A percentile compares a stretch with the other conserved stretches of the same genome.
These are phyloP conservation scores for Tuber brumale DNA, from an alignment of 495 filamentous ascomycete genomes.

Conservation along the genomic window DNA sequence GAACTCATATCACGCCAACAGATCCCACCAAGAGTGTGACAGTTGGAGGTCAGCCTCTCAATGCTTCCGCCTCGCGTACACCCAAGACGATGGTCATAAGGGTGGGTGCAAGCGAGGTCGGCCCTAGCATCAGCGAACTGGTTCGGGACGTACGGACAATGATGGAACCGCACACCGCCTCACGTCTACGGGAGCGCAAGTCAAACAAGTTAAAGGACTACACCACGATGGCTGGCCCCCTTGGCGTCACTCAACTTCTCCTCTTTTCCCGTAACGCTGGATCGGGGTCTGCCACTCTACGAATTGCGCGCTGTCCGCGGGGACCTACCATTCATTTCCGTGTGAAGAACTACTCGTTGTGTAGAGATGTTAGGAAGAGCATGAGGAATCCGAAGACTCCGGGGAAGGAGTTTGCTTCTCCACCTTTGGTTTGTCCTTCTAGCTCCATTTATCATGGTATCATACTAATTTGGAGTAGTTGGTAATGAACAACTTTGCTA, in stretches of 20 bases:
- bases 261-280: constrained; percentile 79
- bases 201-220: constrained; percentile 88
- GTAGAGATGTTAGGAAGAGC: constrained; percentile 76
- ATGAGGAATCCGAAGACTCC: constrained; percentile 73
- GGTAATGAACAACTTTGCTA: constrained; percentile 96
- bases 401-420: constrained; percentile 71
- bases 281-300: constrained; percentile 85
- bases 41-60: constrained; percentile 42
- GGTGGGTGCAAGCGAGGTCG: constrained; percentile 88
- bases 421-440: constrained; percentile 58
- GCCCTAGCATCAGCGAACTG: constrained; percentile 81
- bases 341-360: constrained; percentile 92
- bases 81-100: constrained; percentile 99
- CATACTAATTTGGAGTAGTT: constrained; percentile 48
- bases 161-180: constrained; percentile 93
- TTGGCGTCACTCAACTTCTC: constrained; percentile 89
- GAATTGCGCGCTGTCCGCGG: constrained; percentile 78
- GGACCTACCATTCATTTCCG: constrained; percentile 91
- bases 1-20: constrained; percentile 59
- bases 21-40: constrained; percentile 54
- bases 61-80: constrained; percentile 52
- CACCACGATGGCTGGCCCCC: constrained; percentile 86
- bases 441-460: neutral
- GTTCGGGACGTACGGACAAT: constrained; percentile 84
- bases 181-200: constrained; percentile 78